Base-by-base conservation (phyloP, 345 rosid species). In the Gossypium raimondii region DNA sequence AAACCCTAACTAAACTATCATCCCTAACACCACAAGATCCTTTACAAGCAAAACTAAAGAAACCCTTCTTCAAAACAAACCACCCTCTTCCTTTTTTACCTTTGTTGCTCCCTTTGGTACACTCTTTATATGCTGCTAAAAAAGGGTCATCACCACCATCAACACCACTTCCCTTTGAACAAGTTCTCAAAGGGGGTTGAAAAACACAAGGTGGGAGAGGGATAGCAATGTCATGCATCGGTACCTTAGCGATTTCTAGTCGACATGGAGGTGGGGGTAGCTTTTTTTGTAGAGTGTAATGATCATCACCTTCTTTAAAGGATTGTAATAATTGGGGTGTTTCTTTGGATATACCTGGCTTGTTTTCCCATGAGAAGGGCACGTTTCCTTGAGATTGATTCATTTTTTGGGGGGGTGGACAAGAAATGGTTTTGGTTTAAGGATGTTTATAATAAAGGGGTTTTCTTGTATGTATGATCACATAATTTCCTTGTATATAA, bases 131-230 rank as follows among this genome's bases (percentile, higher is more conserved):
- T 51, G 90, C 90, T 4, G 84, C 86, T 16, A 82, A 67, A 67
- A 87, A 87, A 1, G 90, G 90, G 64, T 87, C 90, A 18, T 85
- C 87, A 12, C 79, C 84, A 8, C 51, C 70, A 73, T 75, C 73
- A n/a, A 60, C 6, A 24, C 51, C 2, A 34, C 80, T 81, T 82
- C 78, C 83, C 62, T 70, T 77, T 9, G 85, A 82, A 60, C 75
- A 17, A 56, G 81, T 75, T 68, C 75, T 80, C n/a, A 47, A 24
- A 16, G 78, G 80, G 65, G 84, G 81, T 69, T 79, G 88, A 68
- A 83, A 78, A 9, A 74, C 43, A 72, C 85, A 74, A 0, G 88
- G 88, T 27, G 88, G 88, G 17, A 81, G 88, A 59, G 64, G 64
- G 12, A 87, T 68, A 7, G 24, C 68, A 17, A 70, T 58, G 25